Evolutionary conservation across 1,139 yeast genomes (phyloP).

Genomic region (Yamadazyma triangularis): DNA sequence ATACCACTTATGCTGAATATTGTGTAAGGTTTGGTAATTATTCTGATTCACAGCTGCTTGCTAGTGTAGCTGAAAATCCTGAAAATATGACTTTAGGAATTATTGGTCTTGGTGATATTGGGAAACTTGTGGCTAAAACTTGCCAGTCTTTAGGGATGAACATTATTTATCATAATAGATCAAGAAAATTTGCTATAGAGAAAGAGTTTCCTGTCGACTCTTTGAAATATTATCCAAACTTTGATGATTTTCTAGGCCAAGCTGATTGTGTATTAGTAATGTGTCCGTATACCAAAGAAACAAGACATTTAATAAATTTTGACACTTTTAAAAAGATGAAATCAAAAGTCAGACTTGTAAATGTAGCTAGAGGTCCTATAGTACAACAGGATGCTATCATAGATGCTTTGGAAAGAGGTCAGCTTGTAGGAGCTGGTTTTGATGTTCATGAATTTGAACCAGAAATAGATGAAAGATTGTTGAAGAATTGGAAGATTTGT

Average conservation of each 20-base stretch:
- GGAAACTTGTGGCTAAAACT: conserved; percentile 26
- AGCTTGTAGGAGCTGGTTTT: conserved; percentile 34
- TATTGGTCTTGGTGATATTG: conserved; percentile 34
- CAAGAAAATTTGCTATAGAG: conserved; percentile 18
- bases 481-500: conserved; percentile 26
- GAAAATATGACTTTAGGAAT: conserved; percentile 29
- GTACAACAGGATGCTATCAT: conserved; percentile 32
- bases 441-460: conserved; percentile 41
- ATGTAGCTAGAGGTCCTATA: conserved; percentile 36
- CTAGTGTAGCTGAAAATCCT: conserved; percentile 23
- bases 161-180: conserved; percentile 25
- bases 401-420: conserved; percentile 32
- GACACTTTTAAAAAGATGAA: conserved; percentile 29
- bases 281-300: conserved; percentile 29
- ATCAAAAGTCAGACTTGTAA: conserved; percentile 26
- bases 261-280: conserved; percentile 30
- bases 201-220: conserved; percentile 13
- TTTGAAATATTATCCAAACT: conserved; percentile 16
- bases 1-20: conserved; percentile 27
- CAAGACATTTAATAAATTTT: conserved; percentile 22
- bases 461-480: conserved; percentile 20
- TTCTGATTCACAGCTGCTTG: conserved; percentile 21
- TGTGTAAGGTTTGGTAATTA: conserved; percentile 26
- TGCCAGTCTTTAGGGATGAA: conserved; percentile 32
- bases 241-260: conserved; percentile 22